Base-by-base conservation (phyloP, 257 asterid genomes). In the Penstemon newberryi region DNA sequence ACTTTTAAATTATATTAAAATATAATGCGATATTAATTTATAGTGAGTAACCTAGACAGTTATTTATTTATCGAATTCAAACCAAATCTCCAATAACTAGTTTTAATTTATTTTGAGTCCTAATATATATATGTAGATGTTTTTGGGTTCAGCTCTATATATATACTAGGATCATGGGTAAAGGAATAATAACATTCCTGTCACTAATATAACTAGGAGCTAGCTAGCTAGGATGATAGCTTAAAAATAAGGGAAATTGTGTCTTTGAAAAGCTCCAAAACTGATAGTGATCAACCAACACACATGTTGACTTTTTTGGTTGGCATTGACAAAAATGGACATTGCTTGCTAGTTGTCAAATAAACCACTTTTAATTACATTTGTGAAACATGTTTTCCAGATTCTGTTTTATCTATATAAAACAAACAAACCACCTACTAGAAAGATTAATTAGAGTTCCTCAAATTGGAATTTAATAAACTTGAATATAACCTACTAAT, bases 241-340 rank as follows among this genome's bases (percentile, higher is more conserved):
- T 75, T 75, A 33, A 68, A 68, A 64, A 63, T 46, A 56, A 49
- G 79, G 75, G 38, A 53, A 67, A 45, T 57, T 12, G 47, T 42
- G 64, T 57, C 54, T 49, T 15, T 9, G 3, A 15, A 13, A 12
- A 49, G 54, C 54, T 12, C 54, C 54, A 49, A 49, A 46, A 36
- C 10, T 43, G 79, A 75, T 37, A 11, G 58, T 69, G 79, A 75
- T 49, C 43, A 15, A 46, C 60, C 79, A 75, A 42, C 75, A 25
- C 41, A 7, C 15, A 41, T 25, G 19, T 42, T 75, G 79, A 75
- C 75, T 69, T 64, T 69, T 43, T 56, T 47, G 65, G 58, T 63
- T 67, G 64, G 79, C 79, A 63, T 63, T 75, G 65, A 72, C n/a
- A 51, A 25, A 75, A 63, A 5, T 41, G 68, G 70, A 59, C 68